Conservation (phyloP, 2,329 filamentous ascomycete species). For the Phialemoniopsis sp. region DNA sequence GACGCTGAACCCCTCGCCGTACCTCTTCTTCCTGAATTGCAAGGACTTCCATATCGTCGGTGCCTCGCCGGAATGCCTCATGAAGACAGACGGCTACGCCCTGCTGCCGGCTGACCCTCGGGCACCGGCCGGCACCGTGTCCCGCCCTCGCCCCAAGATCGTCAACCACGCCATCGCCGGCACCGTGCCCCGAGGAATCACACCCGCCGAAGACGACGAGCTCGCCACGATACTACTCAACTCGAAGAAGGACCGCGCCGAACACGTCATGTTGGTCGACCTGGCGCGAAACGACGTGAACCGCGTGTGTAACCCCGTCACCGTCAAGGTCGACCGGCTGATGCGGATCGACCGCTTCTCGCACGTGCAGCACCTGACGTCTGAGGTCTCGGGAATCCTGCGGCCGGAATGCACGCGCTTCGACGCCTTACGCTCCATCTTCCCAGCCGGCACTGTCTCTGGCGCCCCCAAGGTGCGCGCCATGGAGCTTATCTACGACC, state of each 20-base stretch:
- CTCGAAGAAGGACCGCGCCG: conserved; percentile 86
- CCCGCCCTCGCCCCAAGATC: conserved; percentile 47
- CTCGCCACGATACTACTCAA: conserved; percentile 73
- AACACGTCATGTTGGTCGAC: conserved; percentile 98
- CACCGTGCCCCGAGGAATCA: conserved; percentile 83
- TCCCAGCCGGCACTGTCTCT: conserved; percentile 92
- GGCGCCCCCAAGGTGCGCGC: conserved; percentile 94
- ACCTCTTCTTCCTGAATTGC: conserved; percentile 95
- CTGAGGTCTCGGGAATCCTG: conserved; percentile 89
- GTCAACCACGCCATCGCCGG: conserved; percentile 97
- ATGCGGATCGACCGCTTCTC: conserved; percentile 96
- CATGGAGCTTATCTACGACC: conserved; percentile 94
- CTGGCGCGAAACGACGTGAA: conserved; percentile 95
- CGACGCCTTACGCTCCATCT: conserved; percentile 93
- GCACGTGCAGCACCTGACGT: conserved; percentile 95
- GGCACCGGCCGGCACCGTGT: conserved; percentile 10
- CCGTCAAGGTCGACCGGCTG: conserved; percentile 84
- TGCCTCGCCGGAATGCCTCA: conserved; percentile 89
- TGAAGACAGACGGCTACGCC: conserved; percentile 76
- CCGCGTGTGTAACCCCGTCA: conserved; percentile 85
- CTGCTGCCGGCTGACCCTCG: conserved; percentile 11
- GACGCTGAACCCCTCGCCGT: conserved; percentile 96
- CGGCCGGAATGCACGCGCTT: conserved; percentile 82
- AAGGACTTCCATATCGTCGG: conserved; percentile 91
- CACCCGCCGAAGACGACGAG: conserved; percentile 73